These are phyloP conservation scores for Fonsecaea nubica DNA, from an alignment of 2,329 filamentous ascomycete species.

Conservation along the genomic window DNA sequence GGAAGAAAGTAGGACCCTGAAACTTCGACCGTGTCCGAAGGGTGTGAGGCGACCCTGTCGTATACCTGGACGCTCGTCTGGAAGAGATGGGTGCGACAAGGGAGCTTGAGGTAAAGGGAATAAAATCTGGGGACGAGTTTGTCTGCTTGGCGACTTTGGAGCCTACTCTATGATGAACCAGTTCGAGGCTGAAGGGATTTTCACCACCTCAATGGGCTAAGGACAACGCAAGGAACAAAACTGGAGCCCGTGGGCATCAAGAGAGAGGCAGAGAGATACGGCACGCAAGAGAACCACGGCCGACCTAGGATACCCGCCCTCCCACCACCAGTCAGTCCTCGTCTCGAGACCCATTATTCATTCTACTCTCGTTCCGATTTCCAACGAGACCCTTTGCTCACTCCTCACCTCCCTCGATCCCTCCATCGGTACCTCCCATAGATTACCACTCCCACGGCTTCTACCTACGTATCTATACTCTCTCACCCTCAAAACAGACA, in stretches of 20 bases:
- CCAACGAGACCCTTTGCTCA: background rate
- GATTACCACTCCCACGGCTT: background rate
- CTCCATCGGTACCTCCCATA: background rate
- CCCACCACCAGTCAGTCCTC: background rate
- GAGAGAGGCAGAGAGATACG: background rate
- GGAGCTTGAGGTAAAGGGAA: slow-evolving; percentile 1
- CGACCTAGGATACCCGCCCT: background rate
- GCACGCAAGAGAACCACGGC: background rate
- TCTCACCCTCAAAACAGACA: background rate
- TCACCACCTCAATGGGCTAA: slow-evolving; percentile 4
- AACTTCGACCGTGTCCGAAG: background rate
- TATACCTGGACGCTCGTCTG: slow-evolving; percentile 13
- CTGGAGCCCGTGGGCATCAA: background rate
- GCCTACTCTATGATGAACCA: background rate
- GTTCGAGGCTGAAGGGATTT: slow-evolving; percentile 8
- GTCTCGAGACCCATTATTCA: slow-evolving; percentile 2
- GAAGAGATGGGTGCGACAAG: background rate
- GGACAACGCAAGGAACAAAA: slow-evolving; percentile 3
- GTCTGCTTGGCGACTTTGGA: slow-evolving; percentile 1
- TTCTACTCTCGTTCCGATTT: background rate
- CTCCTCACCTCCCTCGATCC: background rate
- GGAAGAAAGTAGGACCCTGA: slow-evolving; percentile 18
- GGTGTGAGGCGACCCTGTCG: slow-evolving; percentile 13
- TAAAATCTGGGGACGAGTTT: background rate
- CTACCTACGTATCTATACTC: background rate